These are phyloP conservation scores for Isabelozyma pseudorhagii DNA, from an alignment of 805 yeast species.

Conservation along the genomic window DNA sequence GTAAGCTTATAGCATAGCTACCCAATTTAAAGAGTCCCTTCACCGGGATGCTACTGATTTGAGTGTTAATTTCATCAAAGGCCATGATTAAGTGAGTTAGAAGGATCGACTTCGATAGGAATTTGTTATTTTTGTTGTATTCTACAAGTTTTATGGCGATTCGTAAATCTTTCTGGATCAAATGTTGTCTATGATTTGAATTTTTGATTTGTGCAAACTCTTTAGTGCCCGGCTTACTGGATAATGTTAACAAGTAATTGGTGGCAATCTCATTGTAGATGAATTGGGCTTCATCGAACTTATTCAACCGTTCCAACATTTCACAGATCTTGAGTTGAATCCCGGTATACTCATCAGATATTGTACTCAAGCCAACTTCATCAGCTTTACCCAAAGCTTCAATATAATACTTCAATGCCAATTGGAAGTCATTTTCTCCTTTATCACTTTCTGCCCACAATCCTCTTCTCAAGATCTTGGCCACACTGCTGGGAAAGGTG, in stretches of 20 bases:
- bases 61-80: slow-evolving; percentile 50
- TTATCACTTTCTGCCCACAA: slow-evolving; percentile 80
- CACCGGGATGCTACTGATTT: not conserved
- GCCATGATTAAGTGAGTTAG: slow-evolving; percentile 64
- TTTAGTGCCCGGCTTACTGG: slow-evolving; percentile 27
- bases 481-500: slow-evolving; percentile 67
- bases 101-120: slow-evolving; percentile 52
- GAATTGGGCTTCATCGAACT: slow-evolving; percentile 60
- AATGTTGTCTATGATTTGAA: slow-evolving; percentile 44
- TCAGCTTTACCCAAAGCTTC: slow-evolving; percentile 69
- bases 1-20: not conserved
- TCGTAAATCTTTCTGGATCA: slow-evolving; percentile 68
- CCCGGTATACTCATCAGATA: slow-evolving; percentile 84
- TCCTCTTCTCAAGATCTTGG: slow-evolving; percentile 68
- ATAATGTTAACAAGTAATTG: slow-evolving; percentile 52
- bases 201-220: slow-evolving; percentile 18
- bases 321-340: slow-evolving; percentile 84
- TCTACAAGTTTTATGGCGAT: slow-evolving; percentile 68
- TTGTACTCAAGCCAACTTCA: slow-evolving; percentile 48
- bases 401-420: slow-evolving; percentile 70
- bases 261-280: slow-evolving; percentile 67
- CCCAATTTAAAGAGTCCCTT: not conserved
- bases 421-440: slow-evolving; percentile 56
- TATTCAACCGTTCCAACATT: slow-evolving; percentile 70
- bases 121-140: slow-evolving; percentile 45